Percentiles rank a stretch among this genome's conserved stretches.
These are phyloP conservation scores for Globisporangium takayamanum DNA, from an alignment of 352 stramenopile species.

Conservation along the genomic window DNA sequence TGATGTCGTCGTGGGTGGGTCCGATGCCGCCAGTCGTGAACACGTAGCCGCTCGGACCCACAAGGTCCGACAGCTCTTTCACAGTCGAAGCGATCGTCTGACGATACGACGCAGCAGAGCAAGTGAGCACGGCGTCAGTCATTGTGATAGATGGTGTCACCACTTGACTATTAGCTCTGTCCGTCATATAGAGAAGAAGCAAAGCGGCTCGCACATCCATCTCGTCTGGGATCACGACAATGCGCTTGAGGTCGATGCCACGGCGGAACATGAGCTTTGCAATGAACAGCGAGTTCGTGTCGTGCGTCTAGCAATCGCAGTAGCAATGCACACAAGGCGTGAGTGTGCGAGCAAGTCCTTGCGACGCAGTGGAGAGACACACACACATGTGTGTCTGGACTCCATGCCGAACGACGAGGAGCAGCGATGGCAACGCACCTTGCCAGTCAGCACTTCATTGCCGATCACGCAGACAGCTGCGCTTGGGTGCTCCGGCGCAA, in stretches of 20 bases:
- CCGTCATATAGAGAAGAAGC: neutral
- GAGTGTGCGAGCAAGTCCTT: neutral
- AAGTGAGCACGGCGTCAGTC: neutral
- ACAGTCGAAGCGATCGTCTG: conserved; percentile 70
- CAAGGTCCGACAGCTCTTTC: conserved; percentile 62
- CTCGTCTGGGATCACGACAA: conserved; percentile 77
- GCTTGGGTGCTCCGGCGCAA: conserved; percentile 21
- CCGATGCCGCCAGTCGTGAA: conserved; percentile 82
- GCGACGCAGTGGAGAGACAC: neutral
- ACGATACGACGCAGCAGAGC: neutral
- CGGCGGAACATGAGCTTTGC: conserved; percentile 75
- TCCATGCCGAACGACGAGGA: too few relatives aligned
- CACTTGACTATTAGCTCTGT: neutral
- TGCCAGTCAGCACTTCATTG: conserved; percentile 82
- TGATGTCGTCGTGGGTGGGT: conserved; percentile 85
- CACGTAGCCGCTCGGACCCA: conserved; percentile 73
- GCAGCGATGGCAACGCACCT: conserved; percentile 26
- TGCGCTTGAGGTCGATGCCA: conserved; percentile 69
- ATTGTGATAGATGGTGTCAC: neutral
- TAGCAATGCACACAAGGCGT: neutral
- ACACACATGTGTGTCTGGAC: neutral
- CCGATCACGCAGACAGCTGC: conserved; percentile 76
- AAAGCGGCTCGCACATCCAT: conserved; percentile 33
- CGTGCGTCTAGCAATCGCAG: conserved; percentile 43
- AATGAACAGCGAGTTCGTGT: conserved; percentile 84